A percentile compares a stretch with the other conserved stretches of the same genome.
phyloP scores from a whole-genome alignment of 352 stramenopile species.

The Globisporangium barbulae region DNA sequence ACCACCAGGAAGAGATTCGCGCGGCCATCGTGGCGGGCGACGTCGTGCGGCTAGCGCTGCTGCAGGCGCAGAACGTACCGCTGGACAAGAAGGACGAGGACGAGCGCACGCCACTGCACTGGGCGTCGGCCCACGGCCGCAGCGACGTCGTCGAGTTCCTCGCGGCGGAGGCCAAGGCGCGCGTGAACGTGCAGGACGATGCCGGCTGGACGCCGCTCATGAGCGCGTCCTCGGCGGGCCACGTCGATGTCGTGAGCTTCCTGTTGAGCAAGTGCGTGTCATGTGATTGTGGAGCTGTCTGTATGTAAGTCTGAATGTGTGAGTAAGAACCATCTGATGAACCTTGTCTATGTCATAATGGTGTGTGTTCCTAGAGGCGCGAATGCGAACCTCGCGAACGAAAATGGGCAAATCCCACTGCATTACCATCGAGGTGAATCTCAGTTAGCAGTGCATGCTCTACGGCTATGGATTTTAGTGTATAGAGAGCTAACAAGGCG shows the following conservation, averaged over 20 bases:
- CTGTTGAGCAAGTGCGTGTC: constrained; percentile 50
- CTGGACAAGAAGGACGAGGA: constrained; percentile 67
- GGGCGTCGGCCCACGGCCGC: constrained; percentile 43
- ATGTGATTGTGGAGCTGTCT: neutral
- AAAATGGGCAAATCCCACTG: constrained; percentile 68
- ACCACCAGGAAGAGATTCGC: constrained; percentile 18
- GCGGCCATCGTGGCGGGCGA: constrained; percentile 27
- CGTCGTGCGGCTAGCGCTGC: constrained; percentile 26
- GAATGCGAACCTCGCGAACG: constrained; percentile 62
- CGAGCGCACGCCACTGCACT: constrained; percentile 69
- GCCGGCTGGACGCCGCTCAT: constrained; percentile 75
- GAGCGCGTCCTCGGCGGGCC: constrained; percentile 63
- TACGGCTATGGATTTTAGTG: neutral
- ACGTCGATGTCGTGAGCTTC: constrained; percentile 48
- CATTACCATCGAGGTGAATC: constrained; percentile 67
- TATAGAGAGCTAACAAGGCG: too few relatives aligned
- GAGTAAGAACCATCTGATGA: neutral
- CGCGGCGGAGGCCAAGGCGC: constrained; percentile 28
- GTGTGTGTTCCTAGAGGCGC: constrained; percentile 32
- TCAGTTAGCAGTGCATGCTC: neutral
- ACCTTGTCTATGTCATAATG: constrained; percentile 7
- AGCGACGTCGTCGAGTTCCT: constrained; percentile 63
- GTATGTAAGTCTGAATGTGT: constrained; percentile 21
- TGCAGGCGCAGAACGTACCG: constrained; percentile 26
- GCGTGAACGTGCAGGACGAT: constrained; percentile 67